Evolutionary conservation across 805 yeast species (phyloP), one percentile per base, ranked within the genome.

Genomic region (Sugiyamaella marilandica): DNA sequence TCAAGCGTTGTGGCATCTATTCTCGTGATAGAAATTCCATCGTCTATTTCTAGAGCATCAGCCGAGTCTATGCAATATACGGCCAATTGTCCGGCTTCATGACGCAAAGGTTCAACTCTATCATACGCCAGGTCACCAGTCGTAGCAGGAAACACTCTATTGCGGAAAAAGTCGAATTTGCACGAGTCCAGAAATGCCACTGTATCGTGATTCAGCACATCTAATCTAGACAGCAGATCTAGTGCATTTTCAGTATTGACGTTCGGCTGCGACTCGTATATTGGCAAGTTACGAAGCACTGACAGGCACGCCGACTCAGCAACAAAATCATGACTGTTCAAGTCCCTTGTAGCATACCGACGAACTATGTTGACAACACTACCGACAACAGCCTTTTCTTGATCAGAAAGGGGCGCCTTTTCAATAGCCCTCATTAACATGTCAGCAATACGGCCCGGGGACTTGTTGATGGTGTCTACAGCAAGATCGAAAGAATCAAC

Each of bases 11-110:
- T 60, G 2, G 56, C 59, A 10, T 50, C 47, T 1, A 46, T 16
- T 2, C 21, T 34, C 11, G 29, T 41, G 16, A 92, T 72, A 0
- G 96, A 81, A 26, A 92, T 75, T 45, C 97, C 99, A 68, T 92
- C 99, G 67, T 92, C 99, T 54, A 94, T 85, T 67, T 94, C 98
- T 59, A 85, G 84, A 0, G 98, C 96, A 41, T 75, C 76, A 2
- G 73, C 79, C 2, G 84, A 76, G 69, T 94, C 99, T 54, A 92
- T 88, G 68, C 97, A 90, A 65, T 82, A 92, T 1, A 90, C 82
- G 0, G 79, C 76, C 10, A 77, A 62, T 44, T 74, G 69, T 3
- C 49, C 45, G 9, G 51, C 47, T 18, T 56, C 57, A 14, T 46
- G 35, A 11, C 56, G 44, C 24, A 49, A 36, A 4, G 33, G 36